phyloP scores from a whole-genome alignment of 768 basidiomycete genomes.

The Dentipellis fragilis region DNA sequence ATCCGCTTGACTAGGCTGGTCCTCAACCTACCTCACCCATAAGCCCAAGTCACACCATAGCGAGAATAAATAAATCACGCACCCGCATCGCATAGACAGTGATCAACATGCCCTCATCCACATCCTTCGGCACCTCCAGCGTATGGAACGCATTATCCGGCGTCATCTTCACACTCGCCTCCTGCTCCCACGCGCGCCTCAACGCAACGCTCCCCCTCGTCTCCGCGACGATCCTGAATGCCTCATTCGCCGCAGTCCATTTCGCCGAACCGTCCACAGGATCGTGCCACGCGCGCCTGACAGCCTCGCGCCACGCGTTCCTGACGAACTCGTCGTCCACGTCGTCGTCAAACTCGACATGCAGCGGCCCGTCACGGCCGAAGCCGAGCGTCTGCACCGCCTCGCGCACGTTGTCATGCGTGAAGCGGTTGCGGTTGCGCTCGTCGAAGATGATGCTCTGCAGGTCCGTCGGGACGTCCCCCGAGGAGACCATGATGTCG shows the following conservation, averaged over 20 bases:
- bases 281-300: slow-evolving; percentile 47
- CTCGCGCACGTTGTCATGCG: slow-evolving; percentile 38
- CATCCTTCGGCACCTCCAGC: slow-evolving; percentile 58
- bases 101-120: slow-evolving; percentile 70
- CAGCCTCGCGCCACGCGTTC: slow-evolving; percentile 55
- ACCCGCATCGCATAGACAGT: slow-evolving; percentile 67
- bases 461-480: slow-evolving; percentile 33
- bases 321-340: slow-evolving; percentile 62
- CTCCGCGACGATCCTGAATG: slow-evolving; percentile 62
- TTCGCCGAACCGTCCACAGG: slow-evolving; percentile 31
- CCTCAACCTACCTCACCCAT: slow-evolving; percentile 44
- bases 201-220: slow-evolving; percentile 41
- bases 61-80: slow-evolving; percentile 7
- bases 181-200: slow-evolving; percentile 40
- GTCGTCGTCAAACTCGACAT: slow-evolving; percentile 62
- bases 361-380: slow-evolving; percentile 44
- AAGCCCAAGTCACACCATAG: too few relatives aligned
- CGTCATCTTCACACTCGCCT: slow-evolving; percentile 50
- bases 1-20: slow-evolving; percentile 55
- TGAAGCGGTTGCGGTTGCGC: slow-evolving; percentile 54
- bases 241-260: slow-evolving; percentile 51
- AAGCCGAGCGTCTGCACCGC: slow-evolving; percentile 55
- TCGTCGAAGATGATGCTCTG: slow-evolving; percentile 54
- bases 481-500: slow-evolving; percentile 34
- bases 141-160: slow-evolving; percentile 63